Evolutionary conservation across 2,329 filamentous ascomycete genomes (phyloP).

Genomic region (Colletotrichum abscissum): DNA sequence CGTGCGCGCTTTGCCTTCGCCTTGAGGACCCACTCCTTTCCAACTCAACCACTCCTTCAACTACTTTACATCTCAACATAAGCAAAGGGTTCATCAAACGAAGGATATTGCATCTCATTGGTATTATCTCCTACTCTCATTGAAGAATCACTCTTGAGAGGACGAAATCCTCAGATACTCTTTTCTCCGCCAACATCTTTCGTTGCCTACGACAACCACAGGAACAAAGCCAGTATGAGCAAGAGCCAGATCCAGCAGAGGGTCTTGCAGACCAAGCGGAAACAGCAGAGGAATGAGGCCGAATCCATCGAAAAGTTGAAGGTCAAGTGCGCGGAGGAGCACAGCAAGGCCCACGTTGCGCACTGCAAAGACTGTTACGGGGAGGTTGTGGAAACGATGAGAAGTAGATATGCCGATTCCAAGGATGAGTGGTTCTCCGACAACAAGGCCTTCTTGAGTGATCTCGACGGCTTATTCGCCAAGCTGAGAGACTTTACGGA

Average conservation of each 20-base stretch:
- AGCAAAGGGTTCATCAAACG: neutral
- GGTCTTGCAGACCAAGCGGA: constrained; percentile 16
- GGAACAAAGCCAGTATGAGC: neutral
- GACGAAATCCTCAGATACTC: neutral
- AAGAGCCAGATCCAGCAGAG: constrained; percentile 10
- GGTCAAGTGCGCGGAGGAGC: constrained; percentile 53
- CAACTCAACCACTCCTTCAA: constrained; percentile 1
- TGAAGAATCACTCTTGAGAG: neutral
- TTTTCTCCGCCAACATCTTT: neutral
- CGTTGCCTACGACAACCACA: neutral
- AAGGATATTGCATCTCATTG: no score
- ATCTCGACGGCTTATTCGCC: constrained; percentile 61
- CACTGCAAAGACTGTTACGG: constrained; percentile 62
- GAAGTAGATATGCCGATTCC: constrained; percentile 50
- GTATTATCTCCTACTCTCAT: no score
- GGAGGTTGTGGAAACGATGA: constrained; percentile 58
- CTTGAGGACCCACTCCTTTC: neutral
- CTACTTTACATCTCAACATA: neutral
- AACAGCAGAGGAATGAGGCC: constrained; percentile 34
- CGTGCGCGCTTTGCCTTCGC: constrained; percentile 1
- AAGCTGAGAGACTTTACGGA: constrained; percentile 57
- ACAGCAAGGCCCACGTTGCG: constrained; percentile 53
- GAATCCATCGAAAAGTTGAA: constrained; percentile 56
- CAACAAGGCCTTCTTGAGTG: constrained; percentile 59
- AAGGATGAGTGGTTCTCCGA: constrained; percentile 64